Percentiles rank a stretch among this genome's conserved stretches.
phyloP scores from a whole-genome alignment of 345 rosid species.

The Capsella bursapastoris region DNA sequence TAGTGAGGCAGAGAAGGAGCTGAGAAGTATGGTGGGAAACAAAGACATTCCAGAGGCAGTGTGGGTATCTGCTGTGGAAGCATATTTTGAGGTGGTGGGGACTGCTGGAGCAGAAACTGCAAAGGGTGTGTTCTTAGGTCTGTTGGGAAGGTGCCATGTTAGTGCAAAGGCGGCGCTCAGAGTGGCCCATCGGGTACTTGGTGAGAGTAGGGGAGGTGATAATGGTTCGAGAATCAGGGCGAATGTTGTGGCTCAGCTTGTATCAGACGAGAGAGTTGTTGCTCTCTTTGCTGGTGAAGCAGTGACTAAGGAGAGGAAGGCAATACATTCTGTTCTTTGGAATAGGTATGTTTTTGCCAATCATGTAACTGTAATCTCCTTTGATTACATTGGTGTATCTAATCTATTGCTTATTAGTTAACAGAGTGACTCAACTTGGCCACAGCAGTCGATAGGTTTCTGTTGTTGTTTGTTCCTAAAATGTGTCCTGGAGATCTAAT shows the following conservation, averaged over 20 bases:
- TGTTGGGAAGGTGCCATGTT: slow-evolving; percentile 83
- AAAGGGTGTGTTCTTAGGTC: slow-evolving; percentile 81
- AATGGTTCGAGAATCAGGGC: slow-evolving; percentile 61
- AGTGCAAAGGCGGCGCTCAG: slow-evolving; percentile 86
- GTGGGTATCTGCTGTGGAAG: slow-evolving; percentile 95
- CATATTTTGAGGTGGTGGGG: slow-evolving; percentile 84
- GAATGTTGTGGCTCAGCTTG: slow-evolving; percentile 76
- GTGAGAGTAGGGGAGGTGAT: slow-evolving; percentile 59
- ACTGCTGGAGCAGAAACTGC: slow-evolving; percentile 94
- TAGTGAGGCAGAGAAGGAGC: slow-evolving; percentile 89
- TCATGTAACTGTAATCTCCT: slow-evolving; percentile 9
- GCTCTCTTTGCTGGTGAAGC: slow-evolving; percentile 68
- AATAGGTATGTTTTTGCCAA: slow-evolving; percentile 58
- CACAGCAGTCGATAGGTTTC: neutral
- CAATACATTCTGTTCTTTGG: slow-evolving; percentile 93
- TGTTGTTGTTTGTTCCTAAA: neutral
- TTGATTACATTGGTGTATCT: slow-evolving; percentile 1
- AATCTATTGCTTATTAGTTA: slow-evolving; percentile 8
- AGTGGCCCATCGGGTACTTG: slow-evolving; percentile 68
- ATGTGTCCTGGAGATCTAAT: slow-evolving; percentile 25
- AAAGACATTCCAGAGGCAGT: slow-evolving; percentile 89
- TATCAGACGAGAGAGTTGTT: slow-evolving; percentile 81
- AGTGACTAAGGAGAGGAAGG: slow-evolving; percentile 65
- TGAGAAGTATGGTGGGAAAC: slow-evolving; percentile 78
- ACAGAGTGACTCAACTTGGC: slow-evolving; percentile 8